Percentiles rank a stretch among this genome's conserved stretches.
Conservation (phyloP, 2,329 filamentous ascomycete species). For the Arthrobotrys entomopaga region DNA sequence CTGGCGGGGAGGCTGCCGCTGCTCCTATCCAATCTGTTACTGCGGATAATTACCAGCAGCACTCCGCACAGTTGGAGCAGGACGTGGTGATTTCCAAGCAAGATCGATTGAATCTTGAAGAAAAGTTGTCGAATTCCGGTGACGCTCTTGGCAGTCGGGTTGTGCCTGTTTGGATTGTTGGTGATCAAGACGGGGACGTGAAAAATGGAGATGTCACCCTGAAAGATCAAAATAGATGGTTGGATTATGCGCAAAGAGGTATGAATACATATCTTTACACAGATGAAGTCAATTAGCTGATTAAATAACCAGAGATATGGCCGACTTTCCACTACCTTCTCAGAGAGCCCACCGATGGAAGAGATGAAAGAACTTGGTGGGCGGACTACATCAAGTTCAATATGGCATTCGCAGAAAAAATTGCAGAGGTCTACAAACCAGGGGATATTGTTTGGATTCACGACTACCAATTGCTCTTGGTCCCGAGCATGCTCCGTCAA, state of each 20-base stretch:
- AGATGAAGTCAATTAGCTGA: conserved; percentile 14
- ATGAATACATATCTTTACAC: conserved; percentile 66
- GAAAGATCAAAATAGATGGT: conserved; percentile 86
- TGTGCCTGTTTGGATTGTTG: conserved; percentile 87
- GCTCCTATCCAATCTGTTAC: conserved; percentile 48
- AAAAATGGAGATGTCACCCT: conserved; percentile 75
- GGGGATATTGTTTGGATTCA: conserved; percentile 93
- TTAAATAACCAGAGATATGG: conserved; percentile 73
- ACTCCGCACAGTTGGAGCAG: conserved; percentile 63
- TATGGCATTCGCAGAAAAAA: conserved; percentile 87
- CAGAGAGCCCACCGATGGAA: conserved; percentile 83
- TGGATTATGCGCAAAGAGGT: conserved; percentile 82
- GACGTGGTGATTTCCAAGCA: conserved; percentile 76
- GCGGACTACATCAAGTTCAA: conserved; percentile 94
- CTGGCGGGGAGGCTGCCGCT: conserved; percentile 51
- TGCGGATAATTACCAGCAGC: conserved; percentile 34
- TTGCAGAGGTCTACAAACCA: conserved; percentile 87
- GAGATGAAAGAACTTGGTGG: conserved; percentile 84
- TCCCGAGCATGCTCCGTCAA: conserved; percentile 88
- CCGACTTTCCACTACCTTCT: conserved; percentile 96
- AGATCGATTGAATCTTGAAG: conserved; percentile 79
- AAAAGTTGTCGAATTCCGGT: conserved; percentile 64
- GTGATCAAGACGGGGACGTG: conserved; percentile 73
- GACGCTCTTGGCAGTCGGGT: conserved; percentile 69
- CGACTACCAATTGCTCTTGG: conserved; percentile 90